Percentiles rank a stretch among this genome's conserved stretches.
These are phyloP conservation scores for Myriosclerotinia curreyana DNA, from an alignment of 2,329 filamentous ascomycete species.

Conservation along the genomic window DNA sequence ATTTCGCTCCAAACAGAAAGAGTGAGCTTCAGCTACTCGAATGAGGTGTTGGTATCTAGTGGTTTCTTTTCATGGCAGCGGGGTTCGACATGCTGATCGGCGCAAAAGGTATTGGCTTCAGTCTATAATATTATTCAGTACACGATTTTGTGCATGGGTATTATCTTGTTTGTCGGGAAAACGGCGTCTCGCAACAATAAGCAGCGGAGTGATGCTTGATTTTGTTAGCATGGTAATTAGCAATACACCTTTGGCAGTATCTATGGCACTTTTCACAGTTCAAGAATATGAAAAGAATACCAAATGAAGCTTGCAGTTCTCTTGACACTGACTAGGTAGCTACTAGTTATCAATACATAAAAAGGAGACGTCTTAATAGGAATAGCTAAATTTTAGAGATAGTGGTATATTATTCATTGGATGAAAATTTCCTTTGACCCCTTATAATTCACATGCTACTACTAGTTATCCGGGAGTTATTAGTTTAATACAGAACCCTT, in stretches of 20 bases:
- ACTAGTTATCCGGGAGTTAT: neutral
- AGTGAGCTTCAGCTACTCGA: slow-evolving; percentile 67
- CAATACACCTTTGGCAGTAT: neutral
- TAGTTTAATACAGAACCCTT: neutral
- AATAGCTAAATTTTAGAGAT: neutral
- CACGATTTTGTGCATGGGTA: neutral
- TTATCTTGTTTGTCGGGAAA: neutral
- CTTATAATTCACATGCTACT: neutral
- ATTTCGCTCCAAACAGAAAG: slow-evolving; percentile 61
- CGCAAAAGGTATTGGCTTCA: neutral
- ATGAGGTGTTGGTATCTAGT: slow-evolving; percentile 37
- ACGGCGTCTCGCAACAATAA: neutral
- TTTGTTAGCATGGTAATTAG: neutral
- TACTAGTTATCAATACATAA: neutral
- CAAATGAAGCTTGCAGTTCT: neutral
- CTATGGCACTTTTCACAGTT: neutral
- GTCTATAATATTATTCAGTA: neutral
- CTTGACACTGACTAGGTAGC: neutral
- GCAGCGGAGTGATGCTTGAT: neutral
- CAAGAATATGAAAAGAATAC: neutral
- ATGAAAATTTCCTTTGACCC: neutral
- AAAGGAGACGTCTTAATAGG: neutral
- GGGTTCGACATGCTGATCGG: neutral
- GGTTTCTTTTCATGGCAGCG: neutral
- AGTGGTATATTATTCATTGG: neutral